Evolutionary conservation across 352 stramenopile genomes (phyloP), one percentile per base, ranked within the genome.

Genomic region (Plasmopara halstedii): DNA sequence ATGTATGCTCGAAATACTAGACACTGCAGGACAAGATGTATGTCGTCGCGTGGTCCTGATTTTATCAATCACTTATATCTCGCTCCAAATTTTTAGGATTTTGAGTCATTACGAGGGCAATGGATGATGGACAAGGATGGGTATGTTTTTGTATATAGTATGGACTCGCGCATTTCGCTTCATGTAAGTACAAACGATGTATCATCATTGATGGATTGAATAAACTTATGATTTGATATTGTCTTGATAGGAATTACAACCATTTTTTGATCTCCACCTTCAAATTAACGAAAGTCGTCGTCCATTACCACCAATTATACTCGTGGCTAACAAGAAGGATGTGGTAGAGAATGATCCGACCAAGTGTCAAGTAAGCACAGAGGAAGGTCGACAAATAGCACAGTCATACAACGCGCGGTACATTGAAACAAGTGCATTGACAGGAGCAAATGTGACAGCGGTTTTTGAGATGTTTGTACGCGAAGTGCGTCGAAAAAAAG

Each of bases 111-210:
- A 22, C 69, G 85, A 42, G 77, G 74, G 15, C 81, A 92, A 56
- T 94, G 83, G 77, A 94, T 95, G 81, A 92, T 93, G 78, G 83
- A 91, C 62, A 94, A 94, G 53, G 78, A 94, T 64, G 83, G 78
- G 53, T 94, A 94, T 57, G 77, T 94, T 47, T 95, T 95, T 76
- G 83, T 95, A 45, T 95, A 93, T 66, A 88, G 73, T 64, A 90
- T 95, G 74, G 78, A 93, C 66, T 91, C 80, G 50, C 72, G 79
- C 31, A 84, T 86, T 57, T 91, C 77, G 47, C 69, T 94, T 32
- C 77, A 92, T 56, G 77, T 85, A 80, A 25, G 62, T 59, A 45
- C 15, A 22, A 35, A 15, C 6, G 31, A 17, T 17, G 11, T 7
- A 35, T 18, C 25, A 10, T 29, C 3, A 6, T 29, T 6, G 11